Base-by-base conservation (phyloP, 805 yeast species). In the Yamadazyma phyllophila region DNA sequence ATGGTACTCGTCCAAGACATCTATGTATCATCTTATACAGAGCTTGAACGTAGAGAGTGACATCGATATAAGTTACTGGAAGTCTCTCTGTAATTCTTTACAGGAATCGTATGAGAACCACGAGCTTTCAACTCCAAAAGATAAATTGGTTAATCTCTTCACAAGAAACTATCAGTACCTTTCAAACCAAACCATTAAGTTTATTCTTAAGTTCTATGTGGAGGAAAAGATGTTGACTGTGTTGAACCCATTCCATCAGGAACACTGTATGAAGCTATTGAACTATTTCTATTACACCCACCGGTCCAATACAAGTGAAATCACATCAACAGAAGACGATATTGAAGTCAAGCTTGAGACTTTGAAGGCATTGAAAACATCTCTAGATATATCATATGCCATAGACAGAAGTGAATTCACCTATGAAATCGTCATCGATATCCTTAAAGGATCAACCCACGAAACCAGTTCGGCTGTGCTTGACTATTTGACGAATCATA, bases 161-260 rank as follows among this genome's bases (percentile, higher is more conserved):
- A 51, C 77, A 29, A 52, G 53, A 4, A 57, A 74, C 51, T 52
- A 74, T 13, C 61, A 59, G 2, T 59, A 60, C 41, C 51, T 80
- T 24, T 63, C 73, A 9, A 63, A 65, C 1, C 62, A 60, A 3
- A 63, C 66, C 9, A 68, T 75, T n/a, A 51, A 61, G 4, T 71
- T 67, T 42, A 72, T 85, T 2, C 58, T 85, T 24, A 61, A 67
- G 2, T 74, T 66, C 52, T 82, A 79, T 57, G 62, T 65, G 3
- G 66, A 69, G 10, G 77, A 78, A 43, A 72, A 75, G 43, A 56
- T 74, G 26, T 84, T 91, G 55, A 71, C 82, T 2, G 77, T 81
- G 9, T 58, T 81, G 5, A 62, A 75, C 26, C 66, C 74, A 0
- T 60, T 69, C 7, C 84, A 90, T 87, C 63, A 64, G 39, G 68